A percentile compares a stretch with the other conserved stretches of the same genome.
Evolutionary conservation across 371 early-diverging fungal genomes (phyloP).

Genomic region (Fennellomyces sp.): DNA sequence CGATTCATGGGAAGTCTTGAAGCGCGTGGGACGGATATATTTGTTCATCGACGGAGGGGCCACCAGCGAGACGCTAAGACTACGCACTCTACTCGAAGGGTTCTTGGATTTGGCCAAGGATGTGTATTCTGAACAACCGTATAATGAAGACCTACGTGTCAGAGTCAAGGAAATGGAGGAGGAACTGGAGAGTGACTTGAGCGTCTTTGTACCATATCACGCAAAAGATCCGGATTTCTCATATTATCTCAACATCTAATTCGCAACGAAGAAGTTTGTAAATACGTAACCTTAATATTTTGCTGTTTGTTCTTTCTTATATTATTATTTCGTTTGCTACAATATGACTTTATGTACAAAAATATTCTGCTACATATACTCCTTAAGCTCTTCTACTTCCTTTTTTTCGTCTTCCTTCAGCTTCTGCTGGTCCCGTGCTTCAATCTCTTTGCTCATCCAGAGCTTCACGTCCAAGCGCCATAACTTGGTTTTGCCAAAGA

Average conservation of each 20-base stretch:
- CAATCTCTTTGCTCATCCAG: conserved; percentile 47
- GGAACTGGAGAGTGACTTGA: not conserved
- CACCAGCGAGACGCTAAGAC: not conserved
- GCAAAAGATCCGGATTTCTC: not conserved
- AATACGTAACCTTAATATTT: too few relatives aligned
- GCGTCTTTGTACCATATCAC: not conserved
- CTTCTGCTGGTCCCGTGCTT: conserved; percentile 27
- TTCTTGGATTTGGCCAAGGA: not conserved
- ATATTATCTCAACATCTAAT: conserved; percentile 1
- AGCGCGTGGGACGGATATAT: conserved; percentile 3
- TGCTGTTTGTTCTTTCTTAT: not conserved
- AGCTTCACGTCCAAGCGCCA: conserved; percentile 50
- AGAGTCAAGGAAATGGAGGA: not conserved
- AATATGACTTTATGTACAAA: not conserved
- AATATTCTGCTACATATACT: conserved; percentile 21
- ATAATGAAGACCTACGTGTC: not conserved
- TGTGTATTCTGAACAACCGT: not conserved
- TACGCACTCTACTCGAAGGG: not conserved
- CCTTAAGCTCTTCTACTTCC: conserved; percentile 45
- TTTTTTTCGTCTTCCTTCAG: conserved; percentile 22
- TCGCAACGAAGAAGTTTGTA: too few relatives aligned
- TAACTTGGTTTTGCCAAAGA: conserved; percentile 24
- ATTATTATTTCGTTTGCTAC: not conserved
- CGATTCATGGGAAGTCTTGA: not conserved
- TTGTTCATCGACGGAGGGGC: not conserved